phyloP scores from a whole-genome alignment of 257 asterid species.

The Salvia splendens region DNA sequence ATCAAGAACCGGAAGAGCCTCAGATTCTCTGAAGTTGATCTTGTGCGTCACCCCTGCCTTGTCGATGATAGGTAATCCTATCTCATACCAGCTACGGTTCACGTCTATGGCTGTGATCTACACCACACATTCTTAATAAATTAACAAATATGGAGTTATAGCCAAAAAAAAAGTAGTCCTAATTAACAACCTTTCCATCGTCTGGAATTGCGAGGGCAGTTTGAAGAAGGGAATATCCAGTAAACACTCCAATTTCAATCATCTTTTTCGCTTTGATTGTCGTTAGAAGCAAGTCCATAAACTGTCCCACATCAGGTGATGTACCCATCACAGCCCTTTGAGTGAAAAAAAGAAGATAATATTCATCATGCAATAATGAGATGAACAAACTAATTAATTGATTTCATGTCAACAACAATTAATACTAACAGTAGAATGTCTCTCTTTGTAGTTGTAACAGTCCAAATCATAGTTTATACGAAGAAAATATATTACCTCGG shows the following conservation, averaged over 20 bases:
- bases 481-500: slow-evolving; percentile 37
- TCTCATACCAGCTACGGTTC: slow-evolving; percentile 41
- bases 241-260: slow-evolving; percentile 60
- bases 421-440: not conserved
- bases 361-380: no score
- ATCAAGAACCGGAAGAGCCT: slow-evolving; percentile 55
- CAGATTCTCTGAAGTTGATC: slow-evolving; percentile 52
- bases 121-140: not conserved
- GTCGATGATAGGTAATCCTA: slow-evolving; percentile 52
- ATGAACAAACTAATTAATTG: no score
- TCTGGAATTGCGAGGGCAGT: slow-evolving; percentile 65
- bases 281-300: slow-evolving; percentile 45
- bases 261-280: slow-evolving; percentile 51
- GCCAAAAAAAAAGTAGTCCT: not conserved
- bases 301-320: slow-evolving; percentile 59
- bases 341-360: not conserved
- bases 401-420: not conserved
- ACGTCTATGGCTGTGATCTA: slow-evolving; percentile 61
- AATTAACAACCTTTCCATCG: slow-evolving; percentile 49
- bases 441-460: not conserved
- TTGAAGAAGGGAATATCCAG: slow-evolving; percentile 61
- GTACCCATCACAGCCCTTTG: slow-evolving; percentile 44
- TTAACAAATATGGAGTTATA: not conserved
- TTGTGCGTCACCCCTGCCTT: slow-evolving; percentile 56
- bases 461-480: not conserved